Conservation (phyloP, 169 alveolate genomes). For the Plasmodium vivax region DNA sequence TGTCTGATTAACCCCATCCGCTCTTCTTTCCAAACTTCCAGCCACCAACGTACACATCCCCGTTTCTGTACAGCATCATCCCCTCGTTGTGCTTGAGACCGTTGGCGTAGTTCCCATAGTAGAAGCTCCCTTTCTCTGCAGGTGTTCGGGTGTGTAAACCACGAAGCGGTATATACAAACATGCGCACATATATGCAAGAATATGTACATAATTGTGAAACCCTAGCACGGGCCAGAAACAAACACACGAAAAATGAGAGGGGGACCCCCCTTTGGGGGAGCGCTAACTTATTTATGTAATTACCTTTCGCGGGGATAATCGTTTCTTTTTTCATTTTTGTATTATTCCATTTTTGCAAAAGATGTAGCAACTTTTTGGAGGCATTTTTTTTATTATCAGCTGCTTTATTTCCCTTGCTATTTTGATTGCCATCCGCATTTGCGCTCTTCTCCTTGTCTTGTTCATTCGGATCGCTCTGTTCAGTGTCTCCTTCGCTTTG, state of each 20-base stretch:
- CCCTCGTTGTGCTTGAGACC: conserved; percentile 58
- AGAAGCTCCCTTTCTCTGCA: conserved; percentile 20
- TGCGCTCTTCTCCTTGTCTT: neutral
- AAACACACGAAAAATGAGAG: neutral
- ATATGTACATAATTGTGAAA: neutral
- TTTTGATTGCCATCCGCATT: neutral
- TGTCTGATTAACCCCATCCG: conserved; percentile 43
- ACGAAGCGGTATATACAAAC: neutral
- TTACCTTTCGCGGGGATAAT: neutral
- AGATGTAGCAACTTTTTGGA: conserved; percentile 8
- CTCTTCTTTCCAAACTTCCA: conserved; percentile 61
- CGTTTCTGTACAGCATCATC: conserved; percentile 54
- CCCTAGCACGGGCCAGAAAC: neutral
- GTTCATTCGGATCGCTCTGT: neutral
- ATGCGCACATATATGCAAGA: neutral
- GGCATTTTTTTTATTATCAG: conserved; percentile 14
- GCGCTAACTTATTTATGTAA: neutral
- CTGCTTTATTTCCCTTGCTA: neutral
- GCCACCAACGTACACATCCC: conserved; percentile 40
- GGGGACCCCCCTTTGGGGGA: neutral
- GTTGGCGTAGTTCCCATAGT: conserved; percentile 53
- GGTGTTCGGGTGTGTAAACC: neutral
- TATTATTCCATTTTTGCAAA: conserved; percentile 22
- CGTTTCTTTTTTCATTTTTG: conserved; percentile 9
- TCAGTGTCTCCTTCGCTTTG: neutral